phyloP scores from a whole-genome alignment of 208 protist genomes.

The Trypanosoma avium region DNA sequence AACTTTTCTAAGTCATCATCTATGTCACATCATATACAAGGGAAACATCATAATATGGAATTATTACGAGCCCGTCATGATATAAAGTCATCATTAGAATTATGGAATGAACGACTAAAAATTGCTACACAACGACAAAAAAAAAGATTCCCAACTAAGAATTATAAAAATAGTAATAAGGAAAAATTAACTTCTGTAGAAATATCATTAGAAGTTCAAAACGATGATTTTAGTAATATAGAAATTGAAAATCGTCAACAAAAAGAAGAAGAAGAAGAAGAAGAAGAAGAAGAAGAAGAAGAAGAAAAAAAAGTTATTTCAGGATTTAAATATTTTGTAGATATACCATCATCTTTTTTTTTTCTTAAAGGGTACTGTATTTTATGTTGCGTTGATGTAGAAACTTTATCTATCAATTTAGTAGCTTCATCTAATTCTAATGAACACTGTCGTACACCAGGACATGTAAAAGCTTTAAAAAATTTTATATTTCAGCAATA shows the following conservation, averaged over 20 bases:
- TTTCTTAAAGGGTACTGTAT: slow-evolving; percentile 9
- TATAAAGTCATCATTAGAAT: background rate
- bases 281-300: no score
- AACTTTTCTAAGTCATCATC: background rate
- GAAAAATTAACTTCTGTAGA: no score
- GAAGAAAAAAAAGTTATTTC: no score
- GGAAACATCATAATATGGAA: slow-evolving; percentile 8
- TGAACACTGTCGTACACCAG: slow-evolving; percentile 3
- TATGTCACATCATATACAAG: background rate
- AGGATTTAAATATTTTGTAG: background rate
- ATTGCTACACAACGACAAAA: background rate
- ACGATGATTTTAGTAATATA: background rate
- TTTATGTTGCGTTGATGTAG: background rate
- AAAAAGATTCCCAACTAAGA: background rate
- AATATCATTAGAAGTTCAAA: no score
- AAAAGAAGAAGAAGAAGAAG: no score
- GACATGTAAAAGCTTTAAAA: background rate
- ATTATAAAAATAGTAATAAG: no score
- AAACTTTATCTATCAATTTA: background rate
- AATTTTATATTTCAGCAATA: background rate
- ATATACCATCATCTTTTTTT: slow-evolving; percentile 9
- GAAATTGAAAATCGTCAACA: background rate
- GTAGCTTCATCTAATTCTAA: slow-evolving; percentile 6
- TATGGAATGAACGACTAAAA: background rate
- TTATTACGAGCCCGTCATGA: slow-evolving; percentile 4